Percentiles rank a stretch among this genome's conserved stretches.
phyloP scores from a whole-genome alignment of 2,329 filamentous ascomycete genomes.

The Lachnellula occidentalis region DNA sequence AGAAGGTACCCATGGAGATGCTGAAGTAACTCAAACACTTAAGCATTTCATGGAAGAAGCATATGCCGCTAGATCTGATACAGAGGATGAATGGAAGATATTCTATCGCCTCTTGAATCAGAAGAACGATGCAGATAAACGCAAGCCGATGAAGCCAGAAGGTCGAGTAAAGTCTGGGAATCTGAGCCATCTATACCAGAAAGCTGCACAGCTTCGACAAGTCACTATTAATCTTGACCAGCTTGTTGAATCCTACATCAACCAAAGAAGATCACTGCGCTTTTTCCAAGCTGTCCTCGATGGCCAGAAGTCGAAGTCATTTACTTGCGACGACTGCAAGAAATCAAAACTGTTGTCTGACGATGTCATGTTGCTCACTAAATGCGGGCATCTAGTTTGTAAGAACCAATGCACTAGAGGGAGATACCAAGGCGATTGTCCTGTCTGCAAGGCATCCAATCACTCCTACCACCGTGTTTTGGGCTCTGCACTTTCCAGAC shows the following conservation, averaged over 20 bases:
- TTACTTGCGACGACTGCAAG: neutral
- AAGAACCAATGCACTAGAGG: conserved; percentile 7
- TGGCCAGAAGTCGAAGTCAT: neutral
- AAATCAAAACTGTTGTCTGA: neutral
- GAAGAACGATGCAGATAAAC: neutral
- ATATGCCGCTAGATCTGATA: conserved; percentile 9
- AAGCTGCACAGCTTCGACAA: neutral
- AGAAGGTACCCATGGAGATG: conserved; percentile 4
- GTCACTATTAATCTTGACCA: neutral
- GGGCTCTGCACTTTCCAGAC: neutral
- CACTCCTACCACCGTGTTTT: neutral
- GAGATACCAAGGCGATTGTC: neutral
- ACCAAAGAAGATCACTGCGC: neutral
- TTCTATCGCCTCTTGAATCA: conserved; percentile 21
- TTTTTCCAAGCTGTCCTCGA: neutral
- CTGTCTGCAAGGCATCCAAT: neutral
- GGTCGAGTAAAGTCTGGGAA: neutral
- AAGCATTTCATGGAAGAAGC: conserved; percentile 7
- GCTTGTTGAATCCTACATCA: neutral
- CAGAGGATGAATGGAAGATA: conserved; percentile 27
- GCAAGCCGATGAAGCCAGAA: neutral
- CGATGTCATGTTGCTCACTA: conserved; percentile 37
- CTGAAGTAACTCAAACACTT: conserved; percentile 1
- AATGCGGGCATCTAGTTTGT: conserved; percentile 48
- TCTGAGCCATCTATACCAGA: neutral